Percentiles rank a stretch among this genome's conserved stretches.
phyloP scores from a whole-genome alignment of 805 yeast genomes.

The Candida maris region DNA sequence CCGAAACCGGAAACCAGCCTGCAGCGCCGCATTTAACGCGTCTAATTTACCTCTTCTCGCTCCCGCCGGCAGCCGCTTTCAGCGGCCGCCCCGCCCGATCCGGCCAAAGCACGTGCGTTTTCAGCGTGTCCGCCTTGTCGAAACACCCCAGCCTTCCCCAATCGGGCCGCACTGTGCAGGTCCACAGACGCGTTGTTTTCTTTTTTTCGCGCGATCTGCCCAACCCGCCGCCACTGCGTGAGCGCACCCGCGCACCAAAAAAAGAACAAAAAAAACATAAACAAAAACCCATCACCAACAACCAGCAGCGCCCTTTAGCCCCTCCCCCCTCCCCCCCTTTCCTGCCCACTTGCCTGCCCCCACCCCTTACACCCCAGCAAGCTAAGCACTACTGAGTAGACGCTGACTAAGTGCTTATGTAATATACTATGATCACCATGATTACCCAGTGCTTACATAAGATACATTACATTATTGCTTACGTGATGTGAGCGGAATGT shows the following conservation, averaged over 20 bases:
- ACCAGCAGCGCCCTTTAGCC: not conserved
- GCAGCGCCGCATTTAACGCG: not conserved
- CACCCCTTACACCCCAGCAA: no score
- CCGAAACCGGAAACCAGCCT: not conserved
- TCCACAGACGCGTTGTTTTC: not conserved
- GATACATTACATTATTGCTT: no score
- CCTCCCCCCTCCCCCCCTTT: not conserved
- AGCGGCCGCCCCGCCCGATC: not conserved
- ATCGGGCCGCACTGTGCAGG: not conserved
- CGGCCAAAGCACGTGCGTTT: not conserved
- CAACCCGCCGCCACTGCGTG: no score
- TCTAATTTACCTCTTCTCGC: not conserved
- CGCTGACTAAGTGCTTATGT: no score
- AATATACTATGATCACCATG: no score
- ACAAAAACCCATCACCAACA: not conserved
- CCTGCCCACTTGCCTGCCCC: no score
- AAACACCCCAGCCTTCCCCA: not conserved
- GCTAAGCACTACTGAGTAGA: no score
- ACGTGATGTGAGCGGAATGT: no score
- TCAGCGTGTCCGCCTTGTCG: not conserved
- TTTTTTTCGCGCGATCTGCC: no score
- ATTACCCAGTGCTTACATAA: no score
- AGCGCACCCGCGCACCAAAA: not conserved
- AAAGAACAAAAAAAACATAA: not conserved
- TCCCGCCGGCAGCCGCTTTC: not conserved